Evolutionary conservation across 1,284 basidiomycete species (phyloP), one percentile per base, ranked within the genome.

Genomic region (Papiliotrema nemorosa): DNA sequence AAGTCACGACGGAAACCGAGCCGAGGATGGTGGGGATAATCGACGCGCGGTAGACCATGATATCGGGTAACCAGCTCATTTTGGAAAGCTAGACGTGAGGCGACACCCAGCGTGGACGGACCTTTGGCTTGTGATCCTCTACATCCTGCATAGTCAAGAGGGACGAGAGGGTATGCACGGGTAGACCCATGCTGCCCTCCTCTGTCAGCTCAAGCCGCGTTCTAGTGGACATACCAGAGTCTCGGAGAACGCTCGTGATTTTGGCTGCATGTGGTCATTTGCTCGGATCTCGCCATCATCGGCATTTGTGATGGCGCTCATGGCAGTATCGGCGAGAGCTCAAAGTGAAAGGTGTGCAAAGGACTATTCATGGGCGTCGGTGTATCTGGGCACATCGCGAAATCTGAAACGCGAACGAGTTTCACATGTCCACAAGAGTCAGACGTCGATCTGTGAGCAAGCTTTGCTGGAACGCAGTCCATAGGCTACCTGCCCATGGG

Each of bases 61-160:
- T 87, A 71, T 93, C 90, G 10, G 87, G 86, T 21, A 92, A 76
- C 87, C 90, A 93, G 31, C 88, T 88, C 67, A 90, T 90, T 85
- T 90, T 67, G 21, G 62, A 57, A 31, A 60, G 58, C 63, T 72
- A 44, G 18, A 1, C 13, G n/a, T 29, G 21, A n/a, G 4, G 27
- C 9, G 29, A 24, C 42, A 18, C 40, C 16, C 1, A 18, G 16
- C 29, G 13, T 36, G 31, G 25, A 56, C 69, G 45, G 42, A 73
- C 71, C 9, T 62, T 40, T 7, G 71, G 71, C 53, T 73, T 73
- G 34, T 62, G 50, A 44, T 70, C 67, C 50, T 73, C 71, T 18
- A 60, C 57, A 47, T 63, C 62, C 61, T 73, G 71, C 50, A 73
- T 55, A 3, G 56, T 55, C 10, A 68, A 52, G 3, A 73, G 59